These are phyloP conservation scores for Cladosporium sp. DNA, from an alignment of 2,329 filamentous ascomycete species.

Conservation along the genomic window DNA sequence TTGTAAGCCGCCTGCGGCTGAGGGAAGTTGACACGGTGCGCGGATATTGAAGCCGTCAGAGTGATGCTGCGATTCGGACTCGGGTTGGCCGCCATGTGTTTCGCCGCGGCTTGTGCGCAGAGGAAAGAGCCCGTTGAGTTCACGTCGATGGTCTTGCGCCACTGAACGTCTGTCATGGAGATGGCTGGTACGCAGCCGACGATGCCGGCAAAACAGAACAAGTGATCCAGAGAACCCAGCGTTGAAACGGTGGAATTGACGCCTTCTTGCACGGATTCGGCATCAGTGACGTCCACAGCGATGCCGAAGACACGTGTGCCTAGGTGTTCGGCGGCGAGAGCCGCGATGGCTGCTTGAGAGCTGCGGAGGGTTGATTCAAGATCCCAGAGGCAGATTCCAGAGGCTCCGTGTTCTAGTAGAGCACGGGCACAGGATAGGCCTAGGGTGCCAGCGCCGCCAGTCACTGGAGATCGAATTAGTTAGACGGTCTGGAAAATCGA, in stretches of 20 bases:
- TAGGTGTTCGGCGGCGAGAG: slow-evolving; percentile 51
- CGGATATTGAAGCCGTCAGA: slow-evolving; percentile 63
- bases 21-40: slow-evolving; percentile 62
- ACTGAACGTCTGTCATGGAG: slow-evolving; percentile 53
- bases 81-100: slow-evolving; percentile 45
- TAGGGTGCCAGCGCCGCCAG: slow-evolving; percentile 60
- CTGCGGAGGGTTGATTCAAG: slow-evolving; percentile 39
- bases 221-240: slow-evolving; percentile 49
- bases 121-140: slow-evolving; percentile 68
- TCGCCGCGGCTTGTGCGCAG: slow-evolving; percentile 58
- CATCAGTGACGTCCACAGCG: slow-evolving; percentile 55
- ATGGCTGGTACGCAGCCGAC: slow-evolving; percentile 57
- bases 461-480: slow-evolving; percentile 39
- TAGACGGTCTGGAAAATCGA: not conserved
- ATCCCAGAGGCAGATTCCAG: slow-evolving; percentile 56
- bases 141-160: slow-evolving; percentile 60
- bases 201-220: slow-evolving; percentile 63
- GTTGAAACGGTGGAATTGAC: slow-evolving; percentile 35
- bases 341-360: slow-evolving; percentile 37
- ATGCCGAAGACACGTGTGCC: slow-evolving; percentile 44
- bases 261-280: slow-evolving; percentile 40
- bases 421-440: slow-evolving; percentile 54
- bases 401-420: slow-evolving; percentile 61
- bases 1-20: slow-evolving; percentile 70
- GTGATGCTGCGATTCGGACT: slow-evolving; percentile 47